Percentiles rank a stretch among this genome's conserved stretches.
These are phyloP conservation scores for Phytophthora pseudosyringae DNA, from an alignment of 352 stramenopile genomes.

Conservation along the genomic window DNA sequence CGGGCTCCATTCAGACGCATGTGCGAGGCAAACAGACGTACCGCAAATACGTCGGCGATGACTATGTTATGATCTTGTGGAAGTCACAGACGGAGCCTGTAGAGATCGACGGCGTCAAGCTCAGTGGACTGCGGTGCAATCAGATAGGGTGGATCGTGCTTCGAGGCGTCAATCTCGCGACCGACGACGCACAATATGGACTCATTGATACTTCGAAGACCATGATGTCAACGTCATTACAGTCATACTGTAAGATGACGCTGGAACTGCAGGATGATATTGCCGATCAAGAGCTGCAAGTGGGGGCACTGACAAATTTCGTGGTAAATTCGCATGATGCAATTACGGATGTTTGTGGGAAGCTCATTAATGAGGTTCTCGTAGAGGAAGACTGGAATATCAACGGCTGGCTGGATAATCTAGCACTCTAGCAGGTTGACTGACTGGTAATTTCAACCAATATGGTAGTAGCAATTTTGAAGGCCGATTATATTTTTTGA, in stretches of 20 bases:
- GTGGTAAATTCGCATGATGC: constrained; percentile 47
- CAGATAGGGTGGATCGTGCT: constrained; percentile 43
- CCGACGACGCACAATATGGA: neutral
- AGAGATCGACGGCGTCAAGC: constrained; percentile 42
- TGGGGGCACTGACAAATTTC: constrained; percentile 52
- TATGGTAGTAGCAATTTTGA: neutral
- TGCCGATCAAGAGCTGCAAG: constrained; percentile 48
- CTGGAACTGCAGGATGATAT: constrained; percentile 60
- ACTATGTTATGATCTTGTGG: constrained; percentile 52
- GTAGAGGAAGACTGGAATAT: constrained; percentile 58
- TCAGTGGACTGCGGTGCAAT: constrained; percentile 41
- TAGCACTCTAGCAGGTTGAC: constrained; percentile 9
- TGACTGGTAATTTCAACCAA: neutral
- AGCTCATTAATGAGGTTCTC: constrained; percentile 45
- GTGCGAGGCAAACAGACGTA: constrained; percentile 55
- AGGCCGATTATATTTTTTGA: too few relatives aligned
- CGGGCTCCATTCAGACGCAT: constrained; percentile 34
- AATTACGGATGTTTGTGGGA: constrained; percentile 36
- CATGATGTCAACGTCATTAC: constrained; percentile 46
- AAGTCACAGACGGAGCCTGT: constrained; percentile 53
- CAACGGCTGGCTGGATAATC: constrained; percentile 33
- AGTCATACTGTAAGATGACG: constrained; percentile 59
- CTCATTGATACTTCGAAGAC: constrained; percentile 6
- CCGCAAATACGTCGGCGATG: constrained; percentile 45
- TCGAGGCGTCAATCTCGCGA: constrained; percentile 14